Evolutionary conservation across 1,139 yeast genomes (phyloP), one percentile per base, ranked within the genome.

Genomic region (Magnusiomyces tetraspermus): DNA sequence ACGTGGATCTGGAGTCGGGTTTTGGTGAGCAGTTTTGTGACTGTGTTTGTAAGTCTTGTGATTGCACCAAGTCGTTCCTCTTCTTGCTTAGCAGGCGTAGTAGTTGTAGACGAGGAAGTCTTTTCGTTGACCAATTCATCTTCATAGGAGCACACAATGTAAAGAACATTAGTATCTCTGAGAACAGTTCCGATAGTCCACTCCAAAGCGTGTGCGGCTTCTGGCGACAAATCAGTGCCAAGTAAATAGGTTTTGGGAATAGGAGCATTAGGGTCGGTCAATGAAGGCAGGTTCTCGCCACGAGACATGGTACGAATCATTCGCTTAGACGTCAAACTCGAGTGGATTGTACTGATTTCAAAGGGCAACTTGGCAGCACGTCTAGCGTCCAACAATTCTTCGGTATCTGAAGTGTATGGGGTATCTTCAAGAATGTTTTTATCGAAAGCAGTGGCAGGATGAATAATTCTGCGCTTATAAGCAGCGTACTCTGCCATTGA

Each of bases 121-220:
- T 63, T 58, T 46, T 59, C 54, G 38, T 60, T 55, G 1, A 53
- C 53, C 53, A 77, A 82, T 54, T 76, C 83, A 57, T 84, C 90
- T 63, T 85, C 90, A 58, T 82, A 78, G 24, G 87, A 90, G 65
- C 86, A 85, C 19, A 89, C 80, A 26, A 88, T 78, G 63, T 86
- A 87, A 51, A 90, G 69, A 1, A 89, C 89, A 55, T 89, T 85
- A 0, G 94, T 94, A 62, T 87, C 94, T 28, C 84, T 85, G 51
- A 89, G 74, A 1, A 89, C 85, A 0, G 96, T 82, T 1, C 97
- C 97, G 59, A 90, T 76, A 48, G 90, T 80, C 88, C 96, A 90
- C 62, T 88, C 95, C 46, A 90, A 74, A 0, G 97, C 95, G 67
- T 85, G 87, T 38, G 78, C 76, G 2, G 96, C 84, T 62, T 88